These are phyloP conservation scores for Gamarada debralockiae DNA, from an alignment of 495 filamentous ascomycete genomes.

Conservation along the genomic window DNA sequence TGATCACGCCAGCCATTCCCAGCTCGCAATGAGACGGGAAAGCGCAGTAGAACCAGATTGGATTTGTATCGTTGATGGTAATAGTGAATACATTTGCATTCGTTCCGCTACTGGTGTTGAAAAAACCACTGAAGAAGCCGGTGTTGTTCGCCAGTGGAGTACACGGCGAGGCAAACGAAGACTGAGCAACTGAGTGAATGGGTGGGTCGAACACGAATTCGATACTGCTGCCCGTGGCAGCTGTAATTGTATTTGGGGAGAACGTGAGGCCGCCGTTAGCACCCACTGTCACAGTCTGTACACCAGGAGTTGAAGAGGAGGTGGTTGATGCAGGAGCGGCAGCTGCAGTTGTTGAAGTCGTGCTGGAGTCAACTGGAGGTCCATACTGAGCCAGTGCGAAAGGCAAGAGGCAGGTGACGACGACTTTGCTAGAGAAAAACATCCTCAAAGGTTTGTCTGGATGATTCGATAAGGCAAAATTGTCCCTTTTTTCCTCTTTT, in stretches of 20 bases:
- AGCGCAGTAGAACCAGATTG: constrained; percentile 57
- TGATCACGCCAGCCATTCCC: constrained; percentile 43
- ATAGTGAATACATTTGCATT: constrained; percentile 33
- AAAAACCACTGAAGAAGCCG: constrained; percentile 47
- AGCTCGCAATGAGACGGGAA: constrained; percentile 34
- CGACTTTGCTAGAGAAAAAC: too few species aligned
- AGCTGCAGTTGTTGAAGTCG: too few species aligned
- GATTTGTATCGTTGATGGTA: constrained; percentile 46
- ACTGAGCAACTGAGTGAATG: constrained; percentile 59
- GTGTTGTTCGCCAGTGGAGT: constrained; percentile 37
- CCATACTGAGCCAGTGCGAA: too few species aligned
- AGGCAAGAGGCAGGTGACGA: too few species aligned
- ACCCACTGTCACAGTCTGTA: too few species aligned
- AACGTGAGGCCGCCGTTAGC: constrained; percentile 25
- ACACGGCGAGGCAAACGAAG: constrained; percentile 54
- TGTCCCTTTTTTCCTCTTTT: too few species aligned
- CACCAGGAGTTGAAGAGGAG: too few species aligned
- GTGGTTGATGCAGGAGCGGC: too few species aligned
- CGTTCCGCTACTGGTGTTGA: too few species aligned
- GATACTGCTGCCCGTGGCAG: constrained; percentile 49
- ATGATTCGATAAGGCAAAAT: too few species aligned
- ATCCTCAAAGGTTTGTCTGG: too few species aligned
- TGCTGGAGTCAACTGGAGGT: too few species aligned
- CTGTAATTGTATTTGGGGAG: constrained; percentile 47
- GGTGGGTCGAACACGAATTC: constrained; percentile 59